Base-by-base conservation (phyloP, 768 basidiomycete species). In the Collybia nuda region DNA sequence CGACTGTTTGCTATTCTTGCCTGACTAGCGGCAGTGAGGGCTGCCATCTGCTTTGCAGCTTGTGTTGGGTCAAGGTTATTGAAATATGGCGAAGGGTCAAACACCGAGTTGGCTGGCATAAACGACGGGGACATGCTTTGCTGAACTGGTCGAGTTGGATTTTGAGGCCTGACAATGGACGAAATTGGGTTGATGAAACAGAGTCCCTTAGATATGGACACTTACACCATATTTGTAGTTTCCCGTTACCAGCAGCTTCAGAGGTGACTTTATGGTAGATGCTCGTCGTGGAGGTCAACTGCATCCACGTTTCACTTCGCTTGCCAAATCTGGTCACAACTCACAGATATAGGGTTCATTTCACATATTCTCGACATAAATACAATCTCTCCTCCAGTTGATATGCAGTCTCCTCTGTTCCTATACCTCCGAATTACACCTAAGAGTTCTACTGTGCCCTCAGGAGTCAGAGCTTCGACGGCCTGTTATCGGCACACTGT, bases 1-100 rank as follows among this genome's bases (percentile, higher is more conserved):
- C 71, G 66, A 67, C 73, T 76, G 56, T 79, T 81, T 61, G 79
- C 70, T 56, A 80, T 77, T 69, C 83, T 75, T 62, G 81, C 79
- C 58, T 81, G 76, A 57, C 75, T 82, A 43, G 76, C 85, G 47
- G 79, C 84, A 59, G 76, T 83, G 57, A 91, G 80, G 8, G 85
- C 85, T 24, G 87, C 86, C 81, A 90, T 87, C 70, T 92, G 90
- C 67, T 90, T 92, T 51, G 85, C 85, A 44, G 77, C 82, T 40
- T 82, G 76, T 44, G 78, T 76, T 52, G 85, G 73, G 67, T 91
- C 86, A 56, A 89, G 74, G 61, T 68, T 68, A 58, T 65, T 75
- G 72, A 81, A 80, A 56, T 70, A 70, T 12, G 62, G 58, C 17
- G 68, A 52, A 47, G 72, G 62, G 53, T 73, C 66, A 50, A 74